Evolutionary conservation across 2,329 filamentous ascomycete species (phyloP), one percentile per base, ranked within the genome.

Genomic region (Nemania abortiva): DNA sequence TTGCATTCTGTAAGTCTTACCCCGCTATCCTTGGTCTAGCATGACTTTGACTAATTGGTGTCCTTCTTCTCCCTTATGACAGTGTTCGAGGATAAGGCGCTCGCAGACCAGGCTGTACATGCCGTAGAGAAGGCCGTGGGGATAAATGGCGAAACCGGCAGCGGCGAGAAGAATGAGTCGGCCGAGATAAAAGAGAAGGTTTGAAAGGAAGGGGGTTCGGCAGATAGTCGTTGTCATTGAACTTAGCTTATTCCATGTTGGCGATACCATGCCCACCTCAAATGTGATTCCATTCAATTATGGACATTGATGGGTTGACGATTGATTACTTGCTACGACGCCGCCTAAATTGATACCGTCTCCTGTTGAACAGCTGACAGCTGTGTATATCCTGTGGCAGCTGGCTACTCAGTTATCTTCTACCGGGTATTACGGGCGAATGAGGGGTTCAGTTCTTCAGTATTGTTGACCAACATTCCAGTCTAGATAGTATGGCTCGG

Each of bases 81-180:
- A 82, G 81, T 82, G 42, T 82, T 82, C 71, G 81, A 82, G 71
- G 80, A 81, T 65, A 79, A 81, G 68, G 75, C 78, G 4, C 74
- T 78, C 55, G 81, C 81, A 45, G 78, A 81, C 11, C 78, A 78
- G 73, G 80, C 81, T 7, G 77, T 77, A 7, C 79, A 80, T 13
- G 82, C 81, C 3, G 81, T 82, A 22, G 81, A 82, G 73, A 83
- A 83, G 73, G 73, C 74, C 4, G 74, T 78, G 9, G 75, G 68
- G 3, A 66, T 75, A 7, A 65, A 75, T 29, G 71, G 72, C 7
- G 72, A 74, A 20, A 63, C 71, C 18, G 72, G 42, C 15, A 45
- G 54, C 9, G 49, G 39, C 15, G 49, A 20, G 53, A 63, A 62
- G 39, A 39, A n/a, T 13, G 63, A 59, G 45, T 13, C 37, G 11